Evolutionary conservation across 306 rosid species (phyloP).

Genomic region (Rosa multiflora): DNA sequence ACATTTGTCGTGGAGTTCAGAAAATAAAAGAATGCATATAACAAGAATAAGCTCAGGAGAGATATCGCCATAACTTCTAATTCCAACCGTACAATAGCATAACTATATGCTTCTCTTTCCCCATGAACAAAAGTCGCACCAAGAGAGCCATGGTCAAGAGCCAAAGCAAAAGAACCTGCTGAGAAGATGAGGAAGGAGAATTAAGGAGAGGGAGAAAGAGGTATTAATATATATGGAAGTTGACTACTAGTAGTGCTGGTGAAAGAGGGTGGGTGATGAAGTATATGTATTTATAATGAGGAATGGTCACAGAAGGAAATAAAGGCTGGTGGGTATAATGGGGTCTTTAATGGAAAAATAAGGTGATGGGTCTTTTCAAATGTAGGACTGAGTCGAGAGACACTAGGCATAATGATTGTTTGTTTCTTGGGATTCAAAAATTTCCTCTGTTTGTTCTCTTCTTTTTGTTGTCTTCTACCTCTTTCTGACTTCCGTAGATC

Average conservation of each 20-base stretch:
- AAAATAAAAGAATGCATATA: slow-evolving; percentile 1
- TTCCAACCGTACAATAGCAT: background rate
- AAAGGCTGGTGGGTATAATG: slow-evolving; percentile 41
- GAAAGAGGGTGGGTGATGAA: slow-evolving; percentile 24
- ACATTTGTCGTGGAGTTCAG: slow-evolving; percentile 30
- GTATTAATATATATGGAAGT: background rate
- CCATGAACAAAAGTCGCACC: slow-evolving; percentile 9
- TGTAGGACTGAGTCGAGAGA: slow-evolving; percentile 35
- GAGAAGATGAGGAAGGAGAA: background rate
- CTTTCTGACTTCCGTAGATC: background rate
- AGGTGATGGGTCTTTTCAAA: slow-evolving; percentile 66
- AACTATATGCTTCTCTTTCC: background rate
- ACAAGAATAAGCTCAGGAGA: slow-evolving; percentile 88
- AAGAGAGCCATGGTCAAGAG: slow-evolving; percentile 15
- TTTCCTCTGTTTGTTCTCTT: slow-evolving; percentile 13
- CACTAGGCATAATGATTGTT: slow-evolving; percentile 62
- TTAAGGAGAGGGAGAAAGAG: background rate
- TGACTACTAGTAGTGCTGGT: background rate
- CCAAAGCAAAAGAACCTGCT: background rate
- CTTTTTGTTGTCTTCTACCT: slow-evolving; percentile 7
- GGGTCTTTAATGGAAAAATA: slow-evolving; percentile 47
- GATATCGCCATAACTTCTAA: slow-evolving; percentile 61
- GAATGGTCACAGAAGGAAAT: slow-evolving; percentile 29
- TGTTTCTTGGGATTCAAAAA: slow-evolving; percentile 78
- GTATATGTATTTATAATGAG: slow-evolving; percentile 33